Conservation (phyloP, 179 eudicot genomes). For the Gypsophila paniculata region DNA sequence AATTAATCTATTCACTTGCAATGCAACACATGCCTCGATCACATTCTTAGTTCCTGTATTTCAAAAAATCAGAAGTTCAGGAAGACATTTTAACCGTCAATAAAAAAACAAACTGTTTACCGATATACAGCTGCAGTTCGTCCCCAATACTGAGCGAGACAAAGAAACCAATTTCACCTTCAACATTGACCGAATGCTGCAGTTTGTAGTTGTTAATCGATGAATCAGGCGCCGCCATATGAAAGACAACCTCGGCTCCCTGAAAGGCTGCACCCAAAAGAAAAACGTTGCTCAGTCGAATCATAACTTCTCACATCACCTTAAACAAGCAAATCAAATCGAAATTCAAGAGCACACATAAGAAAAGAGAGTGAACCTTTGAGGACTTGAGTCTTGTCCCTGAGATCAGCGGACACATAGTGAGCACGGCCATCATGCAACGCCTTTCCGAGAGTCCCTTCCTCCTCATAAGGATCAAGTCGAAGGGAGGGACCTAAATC, state of each 20-base stretch:
- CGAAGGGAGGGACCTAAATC: slow-evolving; percentile 59
- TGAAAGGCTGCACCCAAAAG: slow-evolving; percentile 45
- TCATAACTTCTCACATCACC: background rate
- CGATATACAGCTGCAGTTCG: background rate
- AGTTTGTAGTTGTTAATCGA: slow-evolving; percentile 76
- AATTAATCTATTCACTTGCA: slow-evolving; percentile 67
- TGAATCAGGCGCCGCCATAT: slow-evolving; percentile 83
- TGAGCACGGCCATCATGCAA: slow-evolving; percentile 57
- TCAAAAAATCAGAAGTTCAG: background rate
- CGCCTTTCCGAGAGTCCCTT: slow-evolving; percentile 67
- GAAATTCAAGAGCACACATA: background rate
- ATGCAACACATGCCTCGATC: slow-evolving; percentile 70
- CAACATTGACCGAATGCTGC: slow-evolving; percentile 49
- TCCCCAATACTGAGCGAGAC: background rate
- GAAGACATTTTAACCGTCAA: background rate
- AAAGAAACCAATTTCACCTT: slow-evolving; percentile 25
- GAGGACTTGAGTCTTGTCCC: slow-evolving; percentile 65
- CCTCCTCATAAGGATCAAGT: slow-evolving; percentile 64
- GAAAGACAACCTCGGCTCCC: slow-evolving; percentile 81
- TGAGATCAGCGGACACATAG: slow-evolving; percentile 60
- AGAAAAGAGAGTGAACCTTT: slow-evolving; percentile 39
- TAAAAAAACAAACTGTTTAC: background rate
- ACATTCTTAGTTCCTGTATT: slow-evolving; percentile 71
- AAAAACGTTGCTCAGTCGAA: slow-evolving; percentile 2
- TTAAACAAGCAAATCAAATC: background rate